Evolutionary conservation across 2,329 filamentous ascomycete species (phyloP).

Genomic region (Microdochium paspali): DNA sequence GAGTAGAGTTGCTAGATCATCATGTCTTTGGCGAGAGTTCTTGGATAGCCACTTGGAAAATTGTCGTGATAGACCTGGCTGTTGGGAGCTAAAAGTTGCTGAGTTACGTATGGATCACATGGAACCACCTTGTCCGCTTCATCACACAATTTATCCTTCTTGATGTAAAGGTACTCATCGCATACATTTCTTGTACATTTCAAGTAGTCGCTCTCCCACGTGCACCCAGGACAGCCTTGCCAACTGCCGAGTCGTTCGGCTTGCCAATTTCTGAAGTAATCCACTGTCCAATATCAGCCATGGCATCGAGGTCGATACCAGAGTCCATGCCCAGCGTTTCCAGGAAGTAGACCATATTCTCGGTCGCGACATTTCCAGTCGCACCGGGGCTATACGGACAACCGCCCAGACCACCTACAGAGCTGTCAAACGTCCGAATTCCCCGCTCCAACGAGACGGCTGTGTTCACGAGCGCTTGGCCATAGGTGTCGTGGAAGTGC

Average conservation of each 20-base stretch:
- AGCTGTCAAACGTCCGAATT: slow-evolving; percentile 56
- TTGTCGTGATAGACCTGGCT: no score
- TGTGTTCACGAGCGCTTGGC: slow-evolving; percentile 57
- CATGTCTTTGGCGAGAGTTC: no score
- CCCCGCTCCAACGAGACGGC: slow-evolving; percentile 55
- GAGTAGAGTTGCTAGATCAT: no score
- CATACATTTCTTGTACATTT: not conserved
- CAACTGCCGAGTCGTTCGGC: slow-evolving; percentile 27
- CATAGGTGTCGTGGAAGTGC: slow-evolving; percentile 68
- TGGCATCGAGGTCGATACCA: slow-evolving; percentile 44
- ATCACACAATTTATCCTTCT: no score
- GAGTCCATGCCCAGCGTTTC: slow-evolving; percentile 49
- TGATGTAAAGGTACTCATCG: no score
- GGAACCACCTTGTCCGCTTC: no score
- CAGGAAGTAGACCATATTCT: slow-evolving; percentile 32
- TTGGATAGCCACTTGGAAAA: no score
- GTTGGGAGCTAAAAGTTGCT: no score
- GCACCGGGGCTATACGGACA: slow-evolving; percentile 62
- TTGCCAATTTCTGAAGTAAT: slow-evolving; percentile 40
- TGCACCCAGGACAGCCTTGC: slow-evolving; percentile 20
- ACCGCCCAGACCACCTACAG: slow-evolving; percentile 56
- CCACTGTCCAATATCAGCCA: slow-evolving; percentile 49
- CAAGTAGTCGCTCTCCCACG: slow-evolving; percentile 8
- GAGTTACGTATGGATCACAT: no score
- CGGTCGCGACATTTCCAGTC: slow-evolving; percentile 50